These are phyloP conservation scores for Epichloe gansuensis DNA, from an alignment of 2,329 filamentous ascomycete genomes.

Conservation along the genomic window DNA sequence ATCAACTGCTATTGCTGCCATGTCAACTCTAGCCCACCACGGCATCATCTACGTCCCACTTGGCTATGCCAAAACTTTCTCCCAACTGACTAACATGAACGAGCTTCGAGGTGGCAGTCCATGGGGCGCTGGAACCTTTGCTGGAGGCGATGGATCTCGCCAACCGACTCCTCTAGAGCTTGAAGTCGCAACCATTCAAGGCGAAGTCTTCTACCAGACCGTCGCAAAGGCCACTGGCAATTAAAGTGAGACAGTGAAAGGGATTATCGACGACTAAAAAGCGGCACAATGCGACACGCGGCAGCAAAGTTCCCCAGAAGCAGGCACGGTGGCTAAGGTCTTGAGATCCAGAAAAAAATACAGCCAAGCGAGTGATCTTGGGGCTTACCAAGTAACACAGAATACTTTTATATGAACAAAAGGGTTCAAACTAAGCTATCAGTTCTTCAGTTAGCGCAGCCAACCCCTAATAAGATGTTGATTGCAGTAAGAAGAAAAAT, in stretches of 20 bases:
- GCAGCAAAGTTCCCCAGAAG: background rate
- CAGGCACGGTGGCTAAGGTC: background rate
- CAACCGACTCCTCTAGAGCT: slow-evolving; percentile 68
- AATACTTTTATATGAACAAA: background rate
- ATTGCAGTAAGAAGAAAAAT: too few species aligned
- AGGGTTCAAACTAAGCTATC: too few species aligned
- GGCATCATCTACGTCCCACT: slow-evolving; percentile 94
- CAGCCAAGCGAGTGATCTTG: background rate
- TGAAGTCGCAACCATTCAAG: slow-evolving; percentile 69
- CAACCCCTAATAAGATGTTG: too few species aligned
- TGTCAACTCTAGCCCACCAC: slow-evolving; percentile 85
- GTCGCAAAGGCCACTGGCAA: slow-evolving; percentile 62
- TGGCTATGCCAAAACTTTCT: slow-evolving; percentile 75
- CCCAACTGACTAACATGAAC: slow-evolving; percentile 52
- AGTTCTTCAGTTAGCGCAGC: too few species aligned
- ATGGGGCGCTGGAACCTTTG: slow-evolving; percentile 91
- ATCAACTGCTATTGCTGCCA: slow-evolving; percentile 63
- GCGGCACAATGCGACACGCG: background rate
- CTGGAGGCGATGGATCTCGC: slow-evolving; percentile 67
- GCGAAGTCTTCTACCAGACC: slow-evolving; percentile 69
- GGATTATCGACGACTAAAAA: slow-evolving; percentile 1
- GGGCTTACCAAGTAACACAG: background rate
- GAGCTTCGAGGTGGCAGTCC: slow-evolving; percentile 80
- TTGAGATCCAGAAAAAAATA: background rate
- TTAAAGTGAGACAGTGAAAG: slow-evolving; percentile 53